Percentiles rank a stretch among this genome's conserved stretches.
These are phyloP conservation scores for Sphaerobolus stellatus DNA, from an alignment of 1,284 basidiomycete genomes.

Conservation along the genomic window DNA sequence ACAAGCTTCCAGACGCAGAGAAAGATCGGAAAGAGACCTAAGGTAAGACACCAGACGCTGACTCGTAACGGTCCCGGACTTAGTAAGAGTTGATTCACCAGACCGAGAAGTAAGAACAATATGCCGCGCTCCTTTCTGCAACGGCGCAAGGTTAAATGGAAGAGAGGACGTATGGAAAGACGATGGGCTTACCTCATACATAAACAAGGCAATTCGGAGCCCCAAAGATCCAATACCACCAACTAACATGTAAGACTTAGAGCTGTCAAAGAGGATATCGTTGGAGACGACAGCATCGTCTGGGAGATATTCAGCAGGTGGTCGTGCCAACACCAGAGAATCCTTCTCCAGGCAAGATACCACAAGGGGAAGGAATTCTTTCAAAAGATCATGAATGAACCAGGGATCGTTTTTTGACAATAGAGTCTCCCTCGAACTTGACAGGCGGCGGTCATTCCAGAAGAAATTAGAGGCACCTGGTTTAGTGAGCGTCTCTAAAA, in stretches of 20 bases:
- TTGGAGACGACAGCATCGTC: too few species aligned
- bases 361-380: too few species aligned
- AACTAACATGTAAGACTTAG: slow-evolving; percentile 24
- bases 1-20: slow-evolving; percentile 26
- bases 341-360: too few species aligned
- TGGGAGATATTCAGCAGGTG: too few species aligned
- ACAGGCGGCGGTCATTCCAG: too few species aligned
- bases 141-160: neutral
- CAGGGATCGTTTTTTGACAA: too few species aligned
- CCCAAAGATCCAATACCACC: slow-evolving; percentile 38
- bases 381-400: too few species aligned
- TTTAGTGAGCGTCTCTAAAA: too few species aligned
- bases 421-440: too few species aligned
- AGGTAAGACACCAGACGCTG: slow-evolving; percentile 32
- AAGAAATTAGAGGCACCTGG: too few species aligned
- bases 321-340: too few species aligned
- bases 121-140: slow-evolving; percentile 38
- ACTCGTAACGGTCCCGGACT: slow-evolving; percentile 23
- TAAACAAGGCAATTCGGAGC: slow-evolving; percentile 34
- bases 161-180: neutral
- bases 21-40: slow-evolving; percentile 28
- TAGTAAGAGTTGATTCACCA: slow-evolving; percentile 24
- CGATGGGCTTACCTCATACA: slow-evolving; percentile 34
- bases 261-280: slow-evolving; percentile 18
- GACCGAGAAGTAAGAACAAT: slow-evolving; percentile 41